Conservation (phyloP, 2,329 filamentous ascomycete species). For the Chrysosporium queenslandicum region DNA sequence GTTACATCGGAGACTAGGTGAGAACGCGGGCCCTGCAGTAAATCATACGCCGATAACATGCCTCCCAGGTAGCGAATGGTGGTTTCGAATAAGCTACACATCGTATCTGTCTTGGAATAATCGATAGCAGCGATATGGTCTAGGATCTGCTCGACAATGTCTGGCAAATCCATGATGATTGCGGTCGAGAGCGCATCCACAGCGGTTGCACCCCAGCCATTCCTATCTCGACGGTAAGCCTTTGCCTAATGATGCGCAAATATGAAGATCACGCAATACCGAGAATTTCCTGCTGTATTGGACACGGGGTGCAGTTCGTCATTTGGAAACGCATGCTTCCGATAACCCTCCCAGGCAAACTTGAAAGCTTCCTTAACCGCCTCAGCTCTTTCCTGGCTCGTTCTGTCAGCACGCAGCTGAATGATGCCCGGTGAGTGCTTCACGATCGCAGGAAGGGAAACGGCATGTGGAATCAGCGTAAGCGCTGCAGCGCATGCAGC, state of each 20-base stretch:
- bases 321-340: constrained; percentile 62
- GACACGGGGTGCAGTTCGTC: constrained; percentile 63
- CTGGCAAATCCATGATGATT: constrained; percentile 59
- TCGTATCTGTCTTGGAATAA: constrained; percentile 51
- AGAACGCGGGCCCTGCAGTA: constrained; percentile 58
- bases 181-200: constrained; percentile 74
- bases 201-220: constrained; percentile 75
- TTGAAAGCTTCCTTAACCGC: constrained; percentile 60
- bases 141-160: constrained; percentile 61
- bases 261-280: constrained; percentile 40
- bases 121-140: constrained; percentile 60
- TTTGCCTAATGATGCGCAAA: neutral
- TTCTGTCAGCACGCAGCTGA: neutral
- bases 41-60: constrained; percentile 58
- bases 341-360: constrained; percentile 63
- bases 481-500: constrained; percentile 5
- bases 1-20: constrained; percentile 39
- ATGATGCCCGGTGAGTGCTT: neutral
- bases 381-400: constrained; percentile 37
- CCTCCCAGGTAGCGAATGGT: constrained; percentile 82
- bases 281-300: constrained; percentile 57
- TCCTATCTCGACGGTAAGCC: constrained; percentile 42
- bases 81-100: constrained; percentile 76
- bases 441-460: constrained; percentile 10
- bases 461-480: constrained; percentile 6